Evolutionary conservation across 2,329 filamentous ascomycete genomes (phyloP).

Genomic region (Colletotrichum sp.): DNA sequence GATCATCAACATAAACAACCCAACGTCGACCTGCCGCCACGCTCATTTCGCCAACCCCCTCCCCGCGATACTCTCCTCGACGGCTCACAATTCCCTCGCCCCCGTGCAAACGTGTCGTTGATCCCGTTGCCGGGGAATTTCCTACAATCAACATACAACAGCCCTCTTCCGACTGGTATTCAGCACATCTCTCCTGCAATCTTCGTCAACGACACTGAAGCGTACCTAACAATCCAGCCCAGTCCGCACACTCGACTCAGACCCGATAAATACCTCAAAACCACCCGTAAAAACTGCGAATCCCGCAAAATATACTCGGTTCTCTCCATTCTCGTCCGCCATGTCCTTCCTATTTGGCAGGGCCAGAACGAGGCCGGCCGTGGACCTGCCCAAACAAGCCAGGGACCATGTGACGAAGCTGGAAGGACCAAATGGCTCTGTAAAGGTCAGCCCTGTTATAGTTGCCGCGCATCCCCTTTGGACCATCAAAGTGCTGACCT

Average conservation of each 20-base stretch:
- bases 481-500: constrained; percentile 22
- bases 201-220: not conserved
- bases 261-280: not conserved
- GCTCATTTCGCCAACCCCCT: not conserved
- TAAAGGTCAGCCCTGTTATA: constrained; percentile 45
- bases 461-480: not conserved
- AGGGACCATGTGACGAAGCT: constrained; percentile 58
- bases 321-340: not conserved
- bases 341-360: constrained; percentile 65
- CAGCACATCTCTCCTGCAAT: not conserved
- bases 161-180: not conserved
- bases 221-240: not conserved
- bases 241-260: not conserved
- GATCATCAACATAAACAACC: not conserved
- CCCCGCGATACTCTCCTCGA: not conserved
- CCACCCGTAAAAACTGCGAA: not conserved
- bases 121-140: not conserved
- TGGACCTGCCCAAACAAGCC: constrained; percentile 61
- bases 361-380: constrained; percentile 53
- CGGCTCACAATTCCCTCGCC: not conserved
- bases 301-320: not conserved
- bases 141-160: not conserved
- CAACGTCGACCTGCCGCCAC: not conserved
- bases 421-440: constrained; percentile 50
- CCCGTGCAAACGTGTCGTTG: not conserved